These are phyloP conservation scores for Colletotrichum gigasporum DNA, from an alignment of 2,329 filamentous ascomycete species.

Conservation along the genomic window DNA sequence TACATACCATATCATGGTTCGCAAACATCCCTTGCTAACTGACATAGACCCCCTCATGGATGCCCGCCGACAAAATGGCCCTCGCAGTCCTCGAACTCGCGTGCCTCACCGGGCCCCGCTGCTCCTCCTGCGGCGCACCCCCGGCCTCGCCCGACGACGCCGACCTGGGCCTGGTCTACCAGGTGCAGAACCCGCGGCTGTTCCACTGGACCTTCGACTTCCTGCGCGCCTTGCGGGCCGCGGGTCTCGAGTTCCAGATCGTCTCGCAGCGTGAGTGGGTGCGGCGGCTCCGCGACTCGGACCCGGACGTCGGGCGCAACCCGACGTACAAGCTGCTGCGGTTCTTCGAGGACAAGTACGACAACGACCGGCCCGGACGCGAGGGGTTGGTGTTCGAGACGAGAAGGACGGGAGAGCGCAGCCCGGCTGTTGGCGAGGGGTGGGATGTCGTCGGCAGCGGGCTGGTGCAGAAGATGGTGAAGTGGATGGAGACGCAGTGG, in stretches of 20 bases:
- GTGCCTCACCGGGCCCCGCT: conserved; percentile 34
- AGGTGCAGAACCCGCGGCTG: conserved; percentile 59
- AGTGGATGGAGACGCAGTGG: conserved; percentile 41
- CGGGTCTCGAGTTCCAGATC: conserved; percentile 54
- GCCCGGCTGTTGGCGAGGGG: conserved; percentile 43
- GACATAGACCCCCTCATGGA: conserved; percentile 43
- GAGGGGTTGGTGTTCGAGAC: conserved; percentile 50
- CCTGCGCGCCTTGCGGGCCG: conserved; percentile 56
- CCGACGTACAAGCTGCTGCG: conserved; percentile 61
- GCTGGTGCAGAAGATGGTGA: conserved; percentile 47
- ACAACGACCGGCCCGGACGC: conserved; percentile 49
- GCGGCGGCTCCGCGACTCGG: conserved; percentile 50
- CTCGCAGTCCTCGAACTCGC: conserved; percentile 44
- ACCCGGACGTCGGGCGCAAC: conserved; percentile 58
- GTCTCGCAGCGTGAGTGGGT: conserved; percentile 57
- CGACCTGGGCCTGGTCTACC: conserved; percentile 50
- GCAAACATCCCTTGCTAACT: background rate
- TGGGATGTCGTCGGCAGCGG: conserved; percentile 49
- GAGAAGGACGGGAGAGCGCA: conserved; percentile 41
- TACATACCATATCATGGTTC: background rate
- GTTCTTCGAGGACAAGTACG: conserved; percentile 62
- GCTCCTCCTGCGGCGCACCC: conserved; percentile 41
- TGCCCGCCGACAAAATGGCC: conserved; percentile 50
- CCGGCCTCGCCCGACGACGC: conserved; percentile 16
- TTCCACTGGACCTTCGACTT: conserved; percentile 63